Base-by-base conservation (phyloP, 225 moss, liverwort and hornwort species). In the Marchantia polymorpha region DNA sequence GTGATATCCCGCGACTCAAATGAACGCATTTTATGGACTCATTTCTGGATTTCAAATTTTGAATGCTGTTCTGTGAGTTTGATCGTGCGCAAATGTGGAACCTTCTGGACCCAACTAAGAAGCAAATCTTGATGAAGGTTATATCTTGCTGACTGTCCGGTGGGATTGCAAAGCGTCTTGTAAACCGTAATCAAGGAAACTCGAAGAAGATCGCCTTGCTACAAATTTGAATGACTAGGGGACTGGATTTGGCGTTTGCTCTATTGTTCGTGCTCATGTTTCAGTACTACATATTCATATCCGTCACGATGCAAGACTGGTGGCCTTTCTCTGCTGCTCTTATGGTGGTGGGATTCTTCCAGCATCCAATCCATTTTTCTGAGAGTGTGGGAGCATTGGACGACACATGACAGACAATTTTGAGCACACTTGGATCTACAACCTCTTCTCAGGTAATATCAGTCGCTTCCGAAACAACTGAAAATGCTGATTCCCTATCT, bases 311-410 rank as follows among this genome's bases (percentile, higher is more conserved):
- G 61, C 23, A n/a, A n/a, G 61, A 61, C 23, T 61, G 22, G 61
- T 61, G 61, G 61, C n/a, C 61, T 61, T 61, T 61, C 61, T 61
- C 61, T 23, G 61, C 61, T 61, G 61, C 61, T 61, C 61, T 22
- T 61, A 8, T 61, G 61, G n/a, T 61, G 61, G 16, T 61, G n/a
- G 0, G 23, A 23, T 61, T 61, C 61, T 61, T 17, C 61, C 61
- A 23, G 23, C 22, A 8, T 23, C 16, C 61, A n/a, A 61, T n/a
- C 10, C 61, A 22, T 6, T 6, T n/a, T 17, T 7, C 3, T 22
- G 61, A 61, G 16, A 3, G 23, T 23, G 61, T 61, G 61, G 61
- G 61, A 8, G 61, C 9, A 61, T 61, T 22, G 4, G 61, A 61
- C 23, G 61, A 61, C 22, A 10, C 58, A 58, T 58, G 58, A 58